These are phyloP conservation scores for Ogataea methylovora DNA, from an alignment of 805 yeast genomes.

Conservation along the genomic window DNA sequence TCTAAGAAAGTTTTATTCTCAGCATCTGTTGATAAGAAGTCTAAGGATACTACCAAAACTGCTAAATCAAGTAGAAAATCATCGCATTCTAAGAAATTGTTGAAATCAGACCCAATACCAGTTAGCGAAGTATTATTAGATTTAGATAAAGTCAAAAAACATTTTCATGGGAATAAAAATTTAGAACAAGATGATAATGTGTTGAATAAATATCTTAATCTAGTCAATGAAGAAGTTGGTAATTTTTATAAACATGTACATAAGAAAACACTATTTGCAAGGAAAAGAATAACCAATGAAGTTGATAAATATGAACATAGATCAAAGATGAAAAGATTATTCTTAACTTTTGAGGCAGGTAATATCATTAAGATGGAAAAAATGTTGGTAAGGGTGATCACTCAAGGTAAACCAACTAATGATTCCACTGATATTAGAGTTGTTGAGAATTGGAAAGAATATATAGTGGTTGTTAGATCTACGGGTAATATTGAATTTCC, in stretches of 20 bases:
- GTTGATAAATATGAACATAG: slow-evolving; percentile 13
- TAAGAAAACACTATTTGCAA: slow-evolving; percentile 15
- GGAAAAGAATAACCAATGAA: slow-evolving; percentile 10
- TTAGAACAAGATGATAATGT: no score
- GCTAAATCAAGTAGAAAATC: no score
- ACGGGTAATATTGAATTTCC: slow-evolving; percentile 47
- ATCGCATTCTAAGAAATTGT: no score
- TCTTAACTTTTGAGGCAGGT: slow-evolving; percentile 38
- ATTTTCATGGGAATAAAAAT: no score
- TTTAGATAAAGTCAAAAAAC: no score
- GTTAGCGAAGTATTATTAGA: no score
- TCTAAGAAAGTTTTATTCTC: background rate
- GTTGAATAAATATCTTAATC: slow-evolving; percentile 6
- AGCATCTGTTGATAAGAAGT: background rate
- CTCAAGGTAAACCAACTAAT: slow-evolving; percentile 13
- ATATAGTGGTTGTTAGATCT: slow-evolving; percentile 61
- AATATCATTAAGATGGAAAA: slow-evolving; percentile 59
- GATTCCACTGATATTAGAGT: slow-evolving; percentile 43
- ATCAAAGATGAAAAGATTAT: slow-evolving; percentile 17
- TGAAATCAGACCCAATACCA: no score
- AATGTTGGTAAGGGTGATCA: slow-evolving; percentile 48
- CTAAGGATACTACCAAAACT: background rate
- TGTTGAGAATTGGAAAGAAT: slow-evolving; percentile 74
- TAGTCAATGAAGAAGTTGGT: slow-evolving; percentile 11
- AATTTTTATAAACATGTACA: slow-evolving; percentile 15